Conservation (phyloP, 805 yeast species). For the Nematodospora valgi region DNA sequence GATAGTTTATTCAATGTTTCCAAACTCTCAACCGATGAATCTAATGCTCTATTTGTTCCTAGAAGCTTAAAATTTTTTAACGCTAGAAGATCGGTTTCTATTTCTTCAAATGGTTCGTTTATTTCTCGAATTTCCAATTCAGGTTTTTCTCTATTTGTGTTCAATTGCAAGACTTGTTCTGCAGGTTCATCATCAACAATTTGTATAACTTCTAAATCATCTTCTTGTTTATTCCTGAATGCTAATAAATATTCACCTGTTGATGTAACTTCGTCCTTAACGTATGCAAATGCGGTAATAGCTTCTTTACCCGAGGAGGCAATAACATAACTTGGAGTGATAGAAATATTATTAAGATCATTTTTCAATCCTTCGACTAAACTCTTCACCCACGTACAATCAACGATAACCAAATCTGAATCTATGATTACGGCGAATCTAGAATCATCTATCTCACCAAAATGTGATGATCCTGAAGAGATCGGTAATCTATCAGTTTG, state of each 20-base stretch:
- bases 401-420: slow-evolving; percentile 12
- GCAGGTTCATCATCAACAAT: slow-evolving; percentile 6
- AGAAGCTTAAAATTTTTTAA: slow-evolving; percentile 12
- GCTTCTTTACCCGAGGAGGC: slow-evolving; percentile 6
- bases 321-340: slow-evolving; percentile 7
- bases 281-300: slow-evolving; percentile 12
- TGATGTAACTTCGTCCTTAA: slow-evolving; percentile 24
- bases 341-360: slow-evolving; percentile 1
- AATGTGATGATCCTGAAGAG: slow-evolving; percentile 1
- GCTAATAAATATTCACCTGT: slow-evolving; percentile 27
- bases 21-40: slow-evolving; percentile 7
- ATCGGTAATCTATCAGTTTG: slow-evolving; percentile 16
- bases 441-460: slow-evolving; percentile 6
- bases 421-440: slow-evolving; percentile 8
- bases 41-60: not conserved
- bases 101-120: slow-evolving; percentile 14
- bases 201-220: slow-evolving; percentile 14
- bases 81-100: slow-evolving; percentile 9
- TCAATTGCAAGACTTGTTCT: not conserved
- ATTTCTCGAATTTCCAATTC: not conserved
- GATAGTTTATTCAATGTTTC: slow-evolving; percentile 19
- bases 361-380: slow-evolving; percentile 8
- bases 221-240: slow-evolving; percentile 10
- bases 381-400: slow-evolving; percentile 15
- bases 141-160: not conserved